Evolutionary conservation across 371 early-diverging fungal species (phyloP).

Genomic region (Lichtheimia ornata): DNA sequence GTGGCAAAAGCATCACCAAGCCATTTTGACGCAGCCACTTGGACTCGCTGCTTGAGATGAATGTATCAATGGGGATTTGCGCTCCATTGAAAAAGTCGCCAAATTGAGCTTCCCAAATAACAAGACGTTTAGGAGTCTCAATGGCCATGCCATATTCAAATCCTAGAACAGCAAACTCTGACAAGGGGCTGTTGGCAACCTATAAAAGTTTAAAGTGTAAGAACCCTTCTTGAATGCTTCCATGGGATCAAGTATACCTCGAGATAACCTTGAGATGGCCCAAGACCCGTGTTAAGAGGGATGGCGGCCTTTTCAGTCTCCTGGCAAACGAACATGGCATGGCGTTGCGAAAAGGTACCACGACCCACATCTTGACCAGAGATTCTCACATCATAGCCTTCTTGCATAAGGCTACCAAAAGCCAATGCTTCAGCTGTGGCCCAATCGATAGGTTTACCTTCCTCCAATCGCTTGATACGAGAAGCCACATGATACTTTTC

Average conservation of each 20-base stretch:
- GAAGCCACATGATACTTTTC: slow-evolving; percentile 87
- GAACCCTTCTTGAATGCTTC: background rate
- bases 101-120: slow-evolving; percentile 98
- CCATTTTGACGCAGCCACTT: slow-evolving; percentile 95
- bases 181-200: slow-evolving; percentile 89
- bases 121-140: slow-evolving; percentile 81
- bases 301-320: slow-evolving; percentile 72
- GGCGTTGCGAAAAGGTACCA: slow-evolving; percentile 97
- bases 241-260: slow-evolving; percentile 55
- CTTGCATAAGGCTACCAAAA: slow-evolving; percentile 83
- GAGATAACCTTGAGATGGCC: slow-evolving; percentile 55
- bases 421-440: slow-evolving; percentile 96
- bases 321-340: slow-evolving; percentile 90
- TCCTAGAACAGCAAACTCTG: slow-evolving; percentile 94
- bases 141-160: slow-evolving; percentile 94
- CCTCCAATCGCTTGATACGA: slow-evolving; percentile 68
- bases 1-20: slow-evolving; percentile 90
- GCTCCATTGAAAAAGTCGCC: slow-evolving; percentile 98
- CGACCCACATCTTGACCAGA: slow-evolving; percentile 98
- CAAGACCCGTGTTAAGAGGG: slow-evolving; percentile 78
- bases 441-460: slow-evolving; percentile 89
- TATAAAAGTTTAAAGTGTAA: slow-evolving; percentile 28
- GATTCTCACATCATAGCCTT: slow-evolving; percentile 87
- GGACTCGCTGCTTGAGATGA: slow-evolving; percentile 83
- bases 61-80: slow-evolving; percentile 94